A percentile compares a stretch with the other conserved stretches of the same genome.
phyloP scores from a whole-genome alignment of 139 green algal genomes.

The Volvox africanus region DNA sequence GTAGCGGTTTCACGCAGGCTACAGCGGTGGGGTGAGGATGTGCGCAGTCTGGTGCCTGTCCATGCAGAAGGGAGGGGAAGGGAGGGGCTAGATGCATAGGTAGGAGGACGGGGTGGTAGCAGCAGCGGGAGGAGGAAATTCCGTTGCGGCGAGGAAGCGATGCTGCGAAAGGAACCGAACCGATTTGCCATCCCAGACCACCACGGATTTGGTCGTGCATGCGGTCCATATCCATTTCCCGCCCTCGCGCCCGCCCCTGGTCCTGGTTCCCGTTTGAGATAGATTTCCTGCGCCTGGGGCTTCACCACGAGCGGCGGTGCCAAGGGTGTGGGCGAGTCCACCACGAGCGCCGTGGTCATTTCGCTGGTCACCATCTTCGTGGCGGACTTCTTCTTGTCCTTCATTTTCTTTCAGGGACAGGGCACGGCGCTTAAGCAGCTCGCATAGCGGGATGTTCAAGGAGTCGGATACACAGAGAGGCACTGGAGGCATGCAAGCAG shows the following conservation, averaged over 20 bases:
- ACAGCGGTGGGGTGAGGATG: too few relatives aligned
- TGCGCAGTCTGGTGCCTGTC: too few relatives aligned
- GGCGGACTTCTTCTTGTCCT: slow-evolving; percentile 96
- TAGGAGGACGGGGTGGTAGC: too few relatives aligned
- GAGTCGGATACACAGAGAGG: too few relatives aligned
- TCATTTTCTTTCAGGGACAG: slow-evolving; percentile 95
- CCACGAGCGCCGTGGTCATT: slow-evolving; percentile 97
- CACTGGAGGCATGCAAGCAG: too few relatives aligned
- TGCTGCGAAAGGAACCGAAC: too few relatives aligned
- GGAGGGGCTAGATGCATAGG: too few relatives aligned
- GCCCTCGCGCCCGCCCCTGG: neutral
- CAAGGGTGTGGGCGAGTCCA: slow-evolving; percentile 98
- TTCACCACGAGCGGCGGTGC: slow-evolving; percentile 98
- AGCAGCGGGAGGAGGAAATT: too few relatives aligned
- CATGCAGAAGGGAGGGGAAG: too few relatives aligned
- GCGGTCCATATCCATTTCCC: neutral
- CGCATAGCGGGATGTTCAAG: slow-evolving; percentile 41
- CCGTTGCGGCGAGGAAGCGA: too few relatives aligned
- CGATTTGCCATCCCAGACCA: too few relatives aligned
- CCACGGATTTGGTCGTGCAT: neutral
- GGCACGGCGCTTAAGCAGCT: slow-evolving; percentile 71
- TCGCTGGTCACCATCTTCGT: slow-evolving; percentile 98
- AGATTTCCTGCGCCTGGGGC: slow-evolving; percentile 96
- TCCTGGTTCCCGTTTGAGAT: neutral
- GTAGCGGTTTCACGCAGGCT: too few relatives aligned